Base-by-base conservation (phyloP, 2,329 filamentous ascomycete species). In the Colletotrichum tamarilloi region DNA sequence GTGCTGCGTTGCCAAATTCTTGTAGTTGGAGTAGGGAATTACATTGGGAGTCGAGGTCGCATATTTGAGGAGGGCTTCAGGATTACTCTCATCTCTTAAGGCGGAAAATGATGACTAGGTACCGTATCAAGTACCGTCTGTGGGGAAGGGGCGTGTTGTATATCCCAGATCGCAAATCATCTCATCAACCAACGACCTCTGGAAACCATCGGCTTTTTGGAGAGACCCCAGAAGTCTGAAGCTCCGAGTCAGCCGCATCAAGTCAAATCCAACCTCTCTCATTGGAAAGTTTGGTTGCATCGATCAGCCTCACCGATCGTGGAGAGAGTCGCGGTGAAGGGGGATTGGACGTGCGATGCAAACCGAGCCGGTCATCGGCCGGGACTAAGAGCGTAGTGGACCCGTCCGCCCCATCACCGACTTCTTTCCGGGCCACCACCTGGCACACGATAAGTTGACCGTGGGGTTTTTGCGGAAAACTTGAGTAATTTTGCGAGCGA, bases 331-430 rank as follows among this genome's bases (percentile, higher is more conserved):
- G 42, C 65, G 57, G 65, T 68, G 46, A 68, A n/a, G 65, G 9
- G 49, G 6, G 9, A 2, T 11, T 42, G 56, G 32, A 68, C 24
- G 59, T 30, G 67, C 67, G 59, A 68, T 42, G 32, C 66, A 63
- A 63, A 30, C 38, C 32, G 66, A 42, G 66, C 66, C 66, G 66
- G 66, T 68, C 59, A 68, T 68, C 58, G 66, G 38, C 38, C 14
- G 66, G 46, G 58, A 49, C 28, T 58, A 26, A 35, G 16, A 58
- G 19, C 32, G 66, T 60, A 30, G 28, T 22, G n/a, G 38, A 19
- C 38, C 38, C 38, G 16, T 16, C 38, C 38, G 32, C 42, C 28
- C 66, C 57, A 68, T 60, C 46, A 46, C 66, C 57, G 66, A 67
- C 64, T 42, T 35, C 55, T 62, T 28, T 62, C 56, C 65, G 65